A percentile compares a stretch with the other conserved stretches of the same genome.
phyloP scores from a whole-genome alignment of 176 grass and related monocot genomes.

The Carex kokanica region DNA sequence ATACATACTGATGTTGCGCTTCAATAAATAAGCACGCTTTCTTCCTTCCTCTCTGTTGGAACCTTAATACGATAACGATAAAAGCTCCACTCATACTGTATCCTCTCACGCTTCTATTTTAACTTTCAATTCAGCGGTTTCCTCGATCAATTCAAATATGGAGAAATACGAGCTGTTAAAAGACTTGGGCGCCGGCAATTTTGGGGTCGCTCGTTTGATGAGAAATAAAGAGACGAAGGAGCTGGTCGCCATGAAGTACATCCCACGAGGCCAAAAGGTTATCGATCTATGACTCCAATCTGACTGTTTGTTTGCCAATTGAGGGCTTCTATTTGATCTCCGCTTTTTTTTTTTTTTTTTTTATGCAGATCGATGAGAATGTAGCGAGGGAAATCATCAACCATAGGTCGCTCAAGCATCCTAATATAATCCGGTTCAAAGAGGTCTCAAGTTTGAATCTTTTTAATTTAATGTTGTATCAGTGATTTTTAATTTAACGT shows the following conservation, averaged over 20 bases:
- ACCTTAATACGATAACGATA: background rate
- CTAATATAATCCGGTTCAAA: conserved; percentile 93
- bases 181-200: conserved; percentile 82
- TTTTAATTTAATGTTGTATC: background rate
- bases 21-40: conserved; percentile 1
- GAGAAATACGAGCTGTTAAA: conserved; percentile 84
- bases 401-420: conserved; percentile 78
- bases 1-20: background rate
- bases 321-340: background rate
- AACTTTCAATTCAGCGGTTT: background rate
- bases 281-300: background rate
- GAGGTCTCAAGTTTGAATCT: conserved; percentile 37
- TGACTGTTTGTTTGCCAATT: background rate
- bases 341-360: background rate
- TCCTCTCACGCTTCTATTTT: background rate
- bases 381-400: conserved; percentile 98
- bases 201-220: conserved; percentile 78
- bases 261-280: conserved; percentile 75
- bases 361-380: conserved; percentile 89
- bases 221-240: conserved; percentile 80
- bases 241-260: conserved; percentile 92
- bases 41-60: background rate
- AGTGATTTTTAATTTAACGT: background rate
- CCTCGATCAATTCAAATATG: conserved; percentile 20
- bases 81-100: background rate